Conservation (phyloP, 192 early-diverging fungal genomes). For the Backusella westeae region DNA sequence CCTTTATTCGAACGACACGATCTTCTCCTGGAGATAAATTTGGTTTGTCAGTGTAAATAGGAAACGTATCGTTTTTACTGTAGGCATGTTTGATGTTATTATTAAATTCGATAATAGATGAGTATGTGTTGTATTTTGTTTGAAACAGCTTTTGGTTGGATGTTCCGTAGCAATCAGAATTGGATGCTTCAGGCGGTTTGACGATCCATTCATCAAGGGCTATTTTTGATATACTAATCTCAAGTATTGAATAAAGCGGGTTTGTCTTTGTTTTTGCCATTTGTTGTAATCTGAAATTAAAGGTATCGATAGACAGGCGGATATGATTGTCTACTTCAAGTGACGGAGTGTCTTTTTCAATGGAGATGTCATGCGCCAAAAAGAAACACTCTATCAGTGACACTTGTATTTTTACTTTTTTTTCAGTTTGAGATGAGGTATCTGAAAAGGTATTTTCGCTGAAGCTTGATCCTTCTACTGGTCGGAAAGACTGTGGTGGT, state of each 20-base stretch:
- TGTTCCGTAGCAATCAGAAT: neutral
- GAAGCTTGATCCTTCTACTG: neutral
- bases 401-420: slow-evolving; percentile 38
- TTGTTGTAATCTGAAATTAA: slow-evolving; percentile 24
- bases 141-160: neutral
- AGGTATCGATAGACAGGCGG: slow-evolving; percentile 35
- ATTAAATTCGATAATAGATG: neutral
- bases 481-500: neutral
- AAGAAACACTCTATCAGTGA: slow-evolving; percentile 38
- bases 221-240: neutral
- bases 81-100: neutral
- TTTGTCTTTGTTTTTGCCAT: neutral
- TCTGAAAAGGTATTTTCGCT: neutral
- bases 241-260: neutral
- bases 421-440: neutral
- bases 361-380: slow-evolving; percentile 6
- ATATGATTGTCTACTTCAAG: slow-evolving; percentile 30
- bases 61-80: neutral
- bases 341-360: neutral
- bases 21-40: neutral
- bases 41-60: neutral
- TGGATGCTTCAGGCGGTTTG: neutral
- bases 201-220: slow-evolving; percentile 8
- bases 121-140: neutral
- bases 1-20: slow-evolving; percentile 13